Base-by-base conservation (phyloP, 257 asterid species). In the Plectranthus barbatus region DNA sequence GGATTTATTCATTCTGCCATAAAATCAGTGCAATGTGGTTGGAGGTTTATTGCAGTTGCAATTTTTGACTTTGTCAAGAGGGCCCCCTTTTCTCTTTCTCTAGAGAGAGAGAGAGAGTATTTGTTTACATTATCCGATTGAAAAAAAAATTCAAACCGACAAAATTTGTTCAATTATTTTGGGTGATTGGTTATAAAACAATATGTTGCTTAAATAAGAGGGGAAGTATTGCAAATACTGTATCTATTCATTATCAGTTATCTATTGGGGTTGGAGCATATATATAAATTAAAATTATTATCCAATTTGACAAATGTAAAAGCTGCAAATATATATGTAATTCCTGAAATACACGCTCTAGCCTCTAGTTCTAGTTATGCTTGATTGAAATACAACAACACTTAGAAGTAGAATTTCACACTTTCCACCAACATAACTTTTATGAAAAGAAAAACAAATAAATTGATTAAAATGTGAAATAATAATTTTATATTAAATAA, bases 11-110 rank as follows among this genome's bases (percentile, higher is more conserved):
- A 52, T 59, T 72, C 41, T 20, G 58, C 24, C 53, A 59, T 15
- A 59, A 33, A 33, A 21, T 18, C 41, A 34, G 10, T 15, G 9
- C 20, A 63, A 33, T 21, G 37, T 60, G 76, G 34, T 67, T 36
- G 73, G 71, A 59, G 33, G 68, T 55, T 19, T 37, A 41, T 6
- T 62, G 56, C 47, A 33, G 69, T 64, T 66, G 68, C 55, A 72
- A 60, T 72, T 66, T 29, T 59, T 72, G 77, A 72, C 77, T 66
- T 72, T 66, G 29, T 12, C 53, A 2, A 3, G 15, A 14, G 71
- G 76, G 68, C 31, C 64, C 72, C 60, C 1, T 18, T 4, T 12
- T 13, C 19, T 4, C 14, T 9, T 12, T 21, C 4, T 44, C 23
- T 39, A 54, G 60, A 19, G 21, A 11, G 18, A 20, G 15, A 9